Percentiles rank a stretch among this genome's conserved stretches.
phyloP scores from a whole-genome alignment of 2,329 filamentous ascomycete genomes.

The Botrytis porri region DNA sequence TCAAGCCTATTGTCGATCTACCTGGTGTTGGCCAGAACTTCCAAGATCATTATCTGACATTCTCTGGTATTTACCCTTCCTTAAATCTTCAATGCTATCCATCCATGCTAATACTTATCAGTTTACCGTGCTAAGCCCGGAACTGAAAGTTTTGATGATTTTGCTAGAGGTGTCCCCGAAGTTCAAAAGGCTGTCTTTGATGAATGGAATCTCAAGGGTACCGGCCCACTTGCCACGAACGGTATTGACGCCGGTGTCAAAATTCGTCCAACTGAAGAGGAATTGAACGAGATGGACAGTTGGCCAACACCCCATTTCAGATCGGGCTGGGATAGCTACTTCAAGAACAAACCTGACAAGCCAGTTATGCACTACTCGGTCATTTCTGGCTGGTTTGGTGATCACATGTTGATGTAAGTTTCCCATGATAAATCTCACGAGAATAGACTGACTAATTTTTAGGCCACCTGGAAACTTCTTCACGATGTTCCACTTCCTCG shows the following conservation, averaged over 20 bases:
- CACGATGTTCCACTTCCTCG: conserved; percentile 51
- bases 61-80: conserved; percentile 39
- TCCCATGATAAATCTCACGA: background rate
- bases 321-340: conserved; percentile 76
- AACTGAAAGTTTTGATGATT: conserved; percentile 77
- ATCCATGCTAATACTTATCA: background rate
- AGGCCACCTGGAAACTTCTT: conserved; percentile 51
- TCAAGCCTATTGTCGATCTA: conserved; percentile 48
- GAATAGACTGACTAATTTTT: conserved; percentile 41
- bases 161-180: conserved; percentile 69
- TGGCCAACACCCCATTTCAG: conserved; percentile 73
- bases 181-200: conserved; percentile 70
- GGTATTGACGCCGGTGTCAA: conserved; percentile 51
- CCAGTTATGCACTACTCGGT: conserved; percentile 83
- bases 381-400: conserved; percentile 62
- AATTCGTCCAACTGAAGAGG: conserved; percentile 54
- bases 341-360: conserved; percentile 81
- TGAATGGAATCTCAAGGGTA: conserved; percentile 77
- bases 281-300: conserved; percentile 51
- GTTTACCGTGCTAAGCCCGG: conserved; percentile 40
- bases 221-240: conserved; percentile 47
- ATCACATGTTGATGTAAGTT: conserved; percentile 56
- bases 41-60: conserved; percentile 54
- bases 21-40: conserved; percentile 54
- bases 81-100: too few relatives aligned